Base-by-base conservation (phyloP, 148 eudicot genomes). In the Beta vulgaris region DNA sequence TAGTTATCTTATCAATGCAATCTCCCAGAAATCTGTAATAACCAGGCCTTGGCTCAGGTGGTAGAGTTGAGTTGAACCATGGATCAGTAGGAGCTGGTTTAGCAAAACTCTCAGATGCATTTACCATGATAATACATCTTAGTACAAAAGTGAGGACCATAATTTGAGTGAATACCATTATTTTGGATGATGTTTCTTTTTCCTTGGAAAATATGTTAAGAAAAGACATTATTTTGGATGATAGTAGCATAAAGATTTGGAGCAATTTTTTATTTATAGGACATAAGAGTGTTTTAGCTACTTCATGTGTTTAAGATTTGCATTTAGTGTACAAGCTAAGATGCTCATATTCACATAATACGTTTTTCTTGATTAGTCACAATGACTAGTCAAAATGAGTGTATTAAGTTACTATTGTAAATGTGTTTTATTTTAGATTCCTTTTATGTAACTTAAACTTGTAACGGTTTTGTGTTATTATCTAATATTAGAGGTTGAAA, bases 1-100 rank as follows among this genome's bases (percentile, higher is more conserved):
- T 28, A 1, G 82, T 73, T 35, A 61, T 79, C 35, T 43, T 23
- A 37, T 79, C 68, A 19, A 79, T 79, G 26, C 82, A 73, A 29
- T 68, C 77, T 13, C 82, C 82, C 36, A 79, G 34, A 46, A 73
- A 66, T 23, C 42, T 68, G 53, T 57, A 73, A 48, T 40, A 73
- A 8, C 69, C 73, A 3, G 61, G 69, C 25, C 73, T 46, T 58
- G 82, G 73, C 37, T 79, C 73, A 19, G 49, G 68, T 42, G 82
- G 82, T 18, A 79, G 18, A 7, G 53, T 42, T 29, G 31, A 28
- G 12, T 55, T 57, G 58, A 34, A 78, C 81, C 81, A 78, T 36
- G 73, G 51, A 28, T 79, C 64, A 11, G 7, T 19, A 15, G 73
- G 62, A 34, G 11, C 16, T 55, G 79, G 73, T 15, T 40, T 55